Percentiles rank a stretch among this genome's conserved stretches.
Conservation (phyloP, 208 protist genomes). For the Wallacemonas collosoma region DNA sequence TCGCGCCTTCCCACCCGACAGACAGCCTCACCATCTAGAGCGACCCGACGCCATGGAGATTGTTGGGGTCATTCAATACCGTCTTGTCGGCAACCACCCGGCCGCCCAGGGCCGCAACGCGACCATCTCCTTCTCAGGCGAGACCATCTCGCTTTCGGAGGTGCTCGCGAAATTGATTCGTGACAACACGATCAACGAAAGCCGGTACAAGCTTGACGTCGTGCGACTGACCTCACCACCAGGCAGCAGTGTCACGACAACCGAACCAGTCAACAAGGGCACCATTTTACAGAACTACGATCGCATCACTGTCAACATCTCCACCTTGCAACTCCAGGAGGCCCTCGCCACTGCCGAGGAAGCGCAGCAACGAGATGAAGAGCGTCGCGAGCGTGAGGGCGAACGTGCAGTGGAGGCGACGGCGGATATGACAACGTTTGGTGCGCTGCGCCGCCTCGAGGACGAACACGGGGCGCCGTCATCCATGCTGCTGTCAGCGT, state of each 20-base stretch:
- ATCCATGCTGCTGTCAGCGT: background rate
- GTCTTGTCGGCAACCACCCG: slow-evolving; percentile 74
- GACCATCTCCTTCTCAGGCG: slow-evolving; percentile 69
- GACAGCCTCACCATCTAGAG: too few relatives aligned
- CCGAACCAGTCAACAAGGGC: background rate
- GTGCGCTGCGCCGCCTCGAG: background rate
- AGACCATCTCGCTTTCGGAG: slow-evolving; percentile 33
- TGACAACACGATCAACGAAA: slow-evolving; percentile 78
- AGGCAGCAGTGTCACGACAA: slow-evolving; percentile 14
- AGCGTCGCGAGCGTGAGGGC: slow-evolving; percentile 47
- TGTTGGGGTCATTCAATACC: slow-evolving; percentile 69
- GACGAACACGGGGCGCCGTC: slow-evolving; percentile 4
- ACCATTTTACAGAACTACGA: slow-evolving; percentile 66
- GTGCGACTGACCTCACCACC: slow-evolving; percentile 14
- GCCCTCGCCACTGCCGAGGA: slow-evolving; percentile 30
- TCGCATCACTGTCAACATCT: slow-evolving; percentile 63
- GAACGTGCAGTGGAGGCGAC: slow-evolving; percentile 31
- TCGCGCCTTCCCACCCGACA: too few relatives aligned
- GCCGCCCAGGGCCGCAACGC: slow-evolving; percentile 72
- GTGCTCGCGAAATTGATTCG: slow-evolving; percentile 58
- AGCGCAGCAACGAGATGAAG: slow-evolving; percentile 34
- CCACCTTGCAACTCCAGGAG: slow-evolving; percentile 60
- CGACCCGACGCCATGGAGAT: slow-evolving; percentile 34
- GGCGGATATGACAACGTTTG: background rate
- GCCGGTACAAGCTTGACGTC: slow-evolving; percentile 69